Conservation (phyloP, 805 yeast species). For the Millerozyma acaciae region DNA sequence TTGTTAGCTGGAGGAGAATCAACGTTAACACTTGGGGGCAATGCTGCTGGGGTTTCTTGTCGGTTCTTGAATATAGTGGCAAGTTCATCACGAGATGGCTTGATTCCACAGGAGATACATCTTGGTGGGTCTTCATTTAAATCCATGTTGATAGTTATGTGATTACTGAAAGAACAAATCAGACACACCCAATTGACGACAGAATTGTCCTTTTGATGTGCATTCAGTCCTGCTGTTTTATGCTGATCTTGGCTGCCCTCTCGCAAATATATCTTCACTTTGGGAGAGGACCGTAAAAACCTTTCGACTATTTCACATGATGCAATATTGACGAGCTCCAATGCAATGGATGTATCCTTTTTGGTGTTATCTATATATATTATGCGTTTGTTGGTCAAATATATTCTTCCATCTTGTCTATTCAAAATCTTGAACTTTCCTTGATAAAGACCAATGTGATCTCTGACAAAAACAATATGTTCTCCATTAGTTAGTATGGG, state of each 20-base stretch:
- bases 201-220: neutral
- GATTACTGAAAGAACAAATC: conserved; percentile 77
- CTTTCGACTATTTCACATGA: conserved; percentile 43
- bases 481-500: conserved; percentile 35
- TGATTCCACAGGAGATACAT: conserved; percentile 41
- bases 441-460: conserved; percentile 68
- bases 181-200: conserved; percentile 73
- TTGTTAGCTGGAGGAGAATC: neutral
- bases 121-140: conserved; percentile 20
- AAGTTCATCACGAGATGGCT: conserved; percentile 11
- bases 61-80: conserved; percentile 8
- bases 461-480: conserved; percentile 29
- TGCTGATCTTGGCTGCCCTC: conserved; percentile 1
- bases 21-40: conserved; percentile 3
- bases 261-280: conserved; percentile 43
- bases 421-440: conserved; percentile 61
- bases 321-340: conserved; percentile 42
- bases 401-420: conserved; percentile 72
- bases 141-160: conserved; percentile 15
- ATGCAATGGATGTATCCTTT: conserved; percentile 39
- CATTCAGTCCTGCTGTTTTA: neutral
- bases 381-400: conserved; percentile 69
- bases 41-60: neutral
- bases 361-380: conserved; percentile 62
- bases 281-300: conserved; percentile 76